Evolutionary conservation across 1,284 basidiomycete species (phyloP).

Genomic region (Megacollybia platyphylla): DNA sequence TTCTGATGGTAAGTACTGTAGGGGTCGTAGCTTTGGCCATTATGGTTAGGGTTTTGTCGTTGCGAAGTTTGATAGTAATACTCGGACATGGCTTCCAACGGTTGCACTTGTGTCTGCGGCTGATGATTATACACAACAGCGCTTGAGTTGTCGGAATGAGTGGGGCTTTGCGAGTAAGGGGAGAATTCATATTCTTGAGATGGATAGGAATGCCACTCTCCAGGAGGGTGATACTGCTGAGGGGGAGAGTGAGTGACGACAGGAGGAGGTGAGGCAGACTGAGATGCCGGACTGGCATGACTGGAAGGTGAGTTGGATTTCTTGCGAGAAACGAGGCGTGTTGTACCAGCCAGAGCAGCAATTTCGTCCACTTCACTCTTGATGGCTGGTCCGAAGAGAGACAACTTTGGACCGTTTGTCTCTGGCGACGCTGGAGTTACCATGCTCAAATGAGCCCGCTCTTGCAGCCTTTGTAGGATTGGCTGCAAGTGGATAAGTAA

Average conservation of each 20-base stretch:
- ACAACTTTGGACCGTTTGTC: constrained; percentile 14
- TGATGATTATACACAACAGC: not conserved
- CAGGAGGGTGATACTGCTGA: not conserved
- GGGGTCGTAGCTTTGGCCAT: not conserved
- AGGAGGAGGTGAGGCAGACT: constrained; percentile 12
- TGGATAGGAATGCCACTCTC: not conserved
- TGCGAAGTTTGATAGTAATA: not conserved
- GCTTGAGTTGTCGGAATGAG: not conserved
- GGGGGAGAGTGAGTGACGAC: constrained; percentile 8
- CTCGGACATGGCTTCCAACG: not conserved
- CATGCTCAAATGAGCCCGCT: constrained; percentile 22
- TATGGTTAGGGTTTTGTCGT: not conserved
- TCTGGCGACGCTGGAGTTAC: constrained; percentile 7
- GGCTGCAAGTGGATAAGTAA: constrained; percentile 24
- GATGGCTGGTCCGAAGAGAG: constrained; percentile 17
- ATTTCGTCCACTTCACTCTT: constrained; percentile 49
- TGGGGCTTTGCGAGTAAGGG: not conserved
- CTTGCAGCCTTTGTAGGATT: constrained; percentile 42
- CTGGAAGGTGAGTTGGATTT: constrained; percentile 26
- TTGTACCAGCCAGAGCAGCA: constrained; percentile 45
- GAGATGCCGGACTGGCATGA: constrained; percentile 10
- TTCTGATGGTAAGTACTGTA: constrained; percentile 8
- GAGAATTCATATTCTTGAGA: not conserved
- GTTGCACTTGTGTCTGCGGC: not conserved
- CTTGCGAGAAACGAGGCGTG: constrained; percentile 43